Conservation (phyloP, 495 filamentous ascomycete species). For the Penicillium steckii region DNA sequence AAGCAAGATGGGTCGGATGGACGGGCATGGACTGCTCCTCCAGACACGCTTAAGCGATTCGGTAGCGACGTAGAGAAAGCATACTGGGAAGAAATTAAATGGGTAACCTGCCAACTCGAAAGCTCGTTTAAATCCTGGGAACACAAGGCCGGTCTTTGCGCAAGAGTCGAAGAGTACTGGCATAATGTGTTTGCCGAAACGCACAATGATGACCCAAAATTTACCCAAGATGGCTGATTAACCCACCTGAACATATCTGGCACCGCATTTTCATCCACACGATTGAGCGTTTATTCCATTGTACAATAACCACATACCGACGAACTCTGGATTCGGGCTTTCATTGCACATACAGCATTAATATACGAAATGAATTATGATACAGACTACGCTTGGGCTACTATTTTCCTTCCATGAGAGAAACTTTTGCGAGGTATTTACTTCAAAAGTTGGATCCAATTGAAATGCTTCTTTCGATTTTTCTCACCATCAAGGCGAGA, state of each 20-base stretch:
- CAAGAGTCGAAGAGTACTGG: conserved; percentile 40
- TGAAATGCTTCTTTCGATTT: neutral
- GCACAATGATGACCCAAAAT: conserved; percentile 37
- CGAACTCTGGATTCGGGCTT: neutral
- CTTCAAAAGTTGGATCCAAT: neutral
- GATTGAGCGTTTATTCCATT: neutral
- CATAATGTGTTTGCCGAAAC: conserved; percentile 40
- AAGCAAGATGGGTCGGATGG: conserved; percentile 37
- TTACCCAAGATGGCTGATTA: conserved; percentile 26
- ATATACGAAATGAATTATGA: neutral
- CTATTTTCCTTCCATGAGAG: neutral
- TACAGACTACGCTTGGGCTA: neutral
- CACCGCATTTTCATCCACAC: neutral
- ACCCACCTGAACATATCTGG: neutral
- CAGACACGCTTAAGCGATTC: conserved; percentile 37
- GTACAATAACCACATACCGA: neutral
- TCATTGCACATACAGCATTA: neutral
- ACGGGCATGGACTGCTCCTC: conserved; percentile 41
- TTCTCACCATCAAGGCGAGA: conserved; percentile 1
- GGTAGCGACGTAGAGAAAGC: conserved; percentile 52
- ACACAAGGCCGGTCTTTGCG: conserved; percentile 34
- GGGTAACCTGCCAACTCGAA: conserved; percentile 47
- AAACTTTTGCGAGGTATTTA: neutral
- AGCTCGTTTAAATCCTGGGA: conserved; percentile 39
- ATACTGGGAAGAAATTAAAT: conserved; percentile 52